Evolutionary conservation across 108 stramenopile genomes (phyloP).

Genomic region (Epithemia pelagica): DNA sequence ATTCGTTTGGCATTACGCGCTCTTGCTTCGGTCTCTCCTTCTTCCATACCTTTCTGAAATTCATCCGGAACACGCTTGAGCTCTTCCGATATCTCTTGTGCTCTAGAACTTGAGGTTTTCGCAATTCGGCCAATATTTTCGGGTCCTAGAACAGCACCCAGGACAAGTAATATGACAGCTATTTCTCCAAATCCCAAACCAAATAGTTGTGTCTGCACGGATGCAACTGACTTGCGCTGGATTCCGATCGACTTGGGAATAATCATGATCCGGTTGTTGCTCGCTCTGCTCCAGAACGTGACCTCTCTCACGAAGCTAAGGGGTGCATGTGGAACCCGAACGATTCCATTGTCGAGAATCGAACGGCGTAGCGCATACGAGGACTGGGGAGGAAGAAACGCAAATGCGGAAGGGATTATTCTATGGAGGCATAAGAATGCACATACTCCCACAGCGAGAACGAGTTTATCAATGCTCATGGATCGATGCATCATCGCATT

Average conservation of each 20-base stretch:
- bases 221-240: slow-evolving; percentile 68
- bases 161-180: slow-evolving; percentile 83
- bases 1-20: slow-evolving; percentile 19
- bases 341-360: too few relatives aligned
- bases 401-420: too few relatives aligned
- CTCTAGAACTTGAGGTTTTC: slow-evolving; percentile 90
- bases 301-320: too few relatives aligned
- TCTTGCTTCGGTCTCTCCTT: slow-evolving; percentile 76
- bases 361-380: too few relatives aligned
- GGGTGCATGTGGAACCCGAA: too few relatives aligned
- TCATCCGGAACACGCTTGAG: slow-evolving; percentile 91
- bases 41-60: slow-evolving; percentile 87
- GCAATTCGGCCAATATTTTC: slow-evolving; percentile 85
- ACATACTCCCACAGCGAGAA: too few relatives aligned
- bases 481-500: too few relatives aligned
- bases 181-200: slow-evolving; percentile 93
- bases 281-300: not conserved
- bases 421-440: too few relatives aligned
- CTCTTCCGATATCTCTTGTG: slow-evolving; percentile 70
- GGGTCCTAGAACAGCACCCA: slow-evolving; percentile 88
- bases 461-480: too few relatives aligned
- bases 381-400: too few relatives aligned
- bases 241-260: slow-evolving; percentile 16
- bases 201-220: slow-evolving; percentile 81
- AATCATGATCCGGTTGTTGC: not conserved